Conservation (phyloP, 2,329 filamentous ascomycete genomes). For the Chaetomiaceae sp. region DNA sequence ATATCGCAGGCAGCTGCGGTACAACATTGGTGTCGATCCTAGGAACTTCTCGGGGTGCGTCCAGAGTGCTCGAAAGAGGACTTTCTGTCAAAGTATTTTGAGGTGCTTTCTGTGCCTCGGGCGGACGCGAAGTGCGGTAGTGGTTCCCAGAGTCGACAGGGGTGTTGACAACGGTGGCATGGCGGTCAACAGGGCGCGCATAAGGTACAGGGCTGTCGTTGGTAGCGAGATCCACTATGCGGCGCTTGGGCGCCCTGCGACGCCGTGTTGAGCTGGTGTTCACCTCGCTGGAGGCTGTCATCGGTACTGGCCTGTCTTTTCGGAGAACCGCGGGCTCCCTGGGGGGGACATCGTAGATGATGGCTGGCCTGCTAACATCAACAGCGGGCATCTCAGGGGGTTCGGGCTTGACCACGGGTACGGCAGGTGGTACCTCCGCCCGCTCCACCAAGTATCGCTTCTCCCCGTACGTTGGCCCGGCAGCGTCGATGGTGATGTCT, state of each 20-base stretch:
- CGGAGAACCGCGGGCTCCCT: slow-evolving; percentile 51
- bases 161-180: slow-evolving; percentile 22
- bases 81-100: slow-evolving; percentile 30
- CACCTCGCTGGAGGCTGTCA: slow-evolving; percentile 53
- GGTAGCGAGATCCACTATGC: slow-evolving; percentile 61
- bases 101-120: slow-evolving; percentile 36
- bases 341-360: slow-evolving; percentile 46
- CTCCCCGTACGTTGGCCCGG: slow-evolving; percentile 79
- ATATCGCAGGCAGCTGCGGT: slow-evolving; percentile 33
- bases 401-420: slow-evolving; percentile 71
- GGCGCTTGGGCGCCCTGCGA: slow-evolving; percentile 55
- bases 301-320: slow-evolving; percentile 55
- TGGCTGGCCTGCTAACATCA: slow-evolving; percentile 64
- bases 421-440: slow-evolving; percentile 67
- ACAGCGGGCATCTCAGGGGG: slow-evolving; percentile 58
- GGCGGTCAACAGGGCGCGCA: slow-evolving; percentile 31
- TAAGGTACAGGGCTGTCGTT: slow-evolving; percentile 37
- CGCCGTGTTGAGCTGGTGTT: slow-evolving; percentile 58
- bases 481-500: slow-evolving; percentile 83
- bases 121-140: slow-evolving; percentile 43
- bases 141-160: slow-evolving; percentile 33
- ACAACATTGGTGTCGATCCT: slow-evolving; percentile 38
- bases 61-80: slow-evolving; percentile 30
- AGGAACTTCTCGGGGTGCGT: slow-evolving; percentile 33
- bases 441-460: slow-evolving; percentile 79